phyloP scores from a whole-genome alignment of 176 grass and related monocot species.

The Saccharum spontaneum region DNA sequence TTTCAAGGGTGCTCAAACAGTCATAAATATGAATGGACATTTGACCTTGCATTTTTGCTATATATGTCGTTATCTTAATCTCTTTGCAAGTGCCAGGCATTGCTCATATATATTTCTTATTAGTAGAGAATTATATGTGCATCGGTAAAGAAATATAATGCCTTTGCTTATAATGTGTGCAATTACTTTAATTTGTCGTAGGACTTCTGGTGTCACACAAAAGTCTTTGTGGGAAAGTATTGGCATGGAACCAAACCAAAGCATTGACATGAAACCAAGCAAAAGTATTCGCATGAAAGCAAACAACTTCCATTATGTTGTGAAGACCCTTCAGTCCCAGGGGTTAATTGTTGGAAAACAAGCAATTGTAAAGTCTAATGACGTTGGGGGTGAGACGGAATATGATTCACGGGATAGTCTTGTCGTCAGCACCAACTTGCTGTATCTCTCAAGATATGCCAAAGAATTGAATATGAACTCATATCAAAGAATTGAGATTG shows the following conservation, averaged over 20 bases:
- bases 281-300: slow-evolving; percentile 17
- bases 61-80: background rate
- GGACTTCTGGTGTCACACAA: slow-evolving; percentile 81
- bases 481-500: slow-evolving; percentile 89
- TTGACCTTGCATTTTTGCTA: background rate
- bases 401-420: slow-evolving; percentile 49
- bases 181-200: slow-evolving; percentile 34
- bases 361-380: slow-evolving; percentile 72
- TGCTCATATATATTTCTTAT: background rate
- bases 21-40: background rate
- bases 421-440: slow-evolving; percentile 63
- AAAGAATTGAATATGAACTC: slow-evolving; percentile 79
- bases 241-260: slow-evolving; percentile 5
- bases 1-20: background rate
- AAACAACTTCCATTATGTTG: slow-evolving; percentile 86
- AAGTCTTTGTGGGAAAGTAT: slow-evolving; percentile 63
- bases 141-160: background rate
- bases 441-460: slow-evolving; percentile 77
- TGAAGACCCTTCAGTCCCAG: slow-evolving; percentile 67
- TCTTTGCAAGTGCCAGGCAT: background rate
- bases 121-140: background rate
- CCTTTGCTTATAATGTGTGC: background rate
- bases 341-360: slow-evolving; percentile 68
- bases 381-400: slow-evolving; percentile 31
- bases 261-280: slow-evolving; percentile 10